Evolutionary conservation across 2,329 filamentous ascomycete genomes (phyloP).

Genomic region (Aspergillus vadensis): DNA sequence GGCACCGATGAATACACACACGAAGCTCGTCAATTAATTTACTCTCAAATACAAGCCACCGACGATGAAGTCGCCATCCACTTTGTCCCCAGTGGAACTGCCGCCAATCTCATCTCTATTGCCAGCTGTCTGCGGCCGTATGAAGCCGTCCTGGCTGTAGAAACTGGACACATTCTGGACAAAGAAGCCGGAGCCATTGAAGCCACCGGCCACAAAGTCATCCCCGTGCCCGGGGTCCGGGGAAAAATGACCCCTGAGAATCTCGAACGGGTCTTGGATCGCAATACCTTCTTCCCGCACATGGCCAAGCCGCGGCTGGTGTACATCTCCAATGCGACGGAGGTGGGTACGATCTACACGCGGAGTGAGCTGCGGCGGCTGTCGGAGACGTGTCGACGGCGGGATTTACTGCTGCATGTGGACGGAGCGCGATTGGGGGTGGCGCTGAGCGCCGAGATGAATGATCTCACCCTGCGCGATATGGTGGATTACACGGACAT

Average conservation of each 20-base stretch:
- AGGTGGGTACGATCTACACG: constrained; percentile 54
- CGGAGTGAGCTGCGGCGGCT: constrained; percentile 47
- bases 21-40: constrained; percentile 47
- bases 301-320: constrained; percentile 56
- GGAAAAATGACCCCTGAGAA: constrained; percentile 52
- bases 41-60: constrained; percentile 31
- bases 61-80: constrained; percentile 50
- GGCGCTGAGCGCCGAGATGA: constrained; percentile 47
- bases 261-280: constrained; percentile 47
- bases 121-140: constrained; percentile 54
- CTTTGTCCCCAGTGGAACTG: constrained; percentile 56
- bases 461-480: constrained; percentile 50
- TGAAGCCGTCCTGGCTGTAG: constrained; percentile 55
- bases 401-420: constrained; percentile 48
- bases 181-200: constrained; percentile 56
- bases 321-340: constrained; percentile 56
- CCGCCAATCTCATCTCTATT: constrained; percentile 56
- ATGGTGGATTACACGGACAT: constrained; percentile 53
- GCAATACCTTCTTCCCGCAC: constrained; percentile 56
- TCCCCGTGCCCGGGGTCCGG: constrained; percentile 48
- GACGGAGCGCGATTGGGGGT: constrained; percentile 53
- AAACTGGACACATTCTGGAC: constrained; percentile 53
- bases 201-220: constrained; percentile 56
- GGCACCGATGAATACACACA: constrained; percentile 50
- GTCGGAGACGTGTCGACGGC: constrained; percentile 47